These are phyloP conservation scores for Cyclotella baltica DNA, from an alignment of 108 stramenopile species.

Conservation along the genomic window DNA sequence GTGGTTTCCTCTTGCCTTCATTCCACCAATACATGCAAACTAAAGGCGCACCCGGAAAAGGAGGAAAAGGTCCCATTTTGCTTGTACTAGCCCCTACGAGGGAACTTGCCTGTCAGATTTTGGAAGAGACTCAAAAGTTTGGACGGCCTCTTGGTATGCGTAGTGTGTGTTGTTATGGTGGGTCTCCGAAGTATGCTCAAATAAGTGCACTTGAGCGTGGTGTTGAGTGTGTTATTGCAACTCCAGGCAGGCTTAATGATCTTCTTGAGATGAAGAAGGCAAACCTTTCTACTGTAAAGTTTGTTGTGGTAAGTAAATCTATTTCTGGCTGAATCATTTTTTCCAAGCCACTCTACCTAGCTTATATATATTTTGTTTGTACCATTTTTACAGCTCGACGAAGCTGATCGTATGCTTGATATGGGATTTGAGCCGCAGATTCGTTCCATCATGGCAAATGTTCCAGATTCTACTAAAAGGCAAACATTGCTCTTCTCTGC, in stretches of 20 bases:
- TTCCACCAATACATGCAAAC: constrained; percentile 80
- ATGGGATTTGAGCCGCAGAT: constrained; percentile 99
- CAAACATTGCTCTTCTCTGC: constrained; percentile 99
- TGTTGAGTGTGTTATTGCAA: constrained; percentile 95
- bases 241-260: constrained; percentile 98
- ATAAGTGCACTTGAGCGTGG: constrained; percentile 87
- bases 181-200: constrained; percentile 92
- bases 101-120: constrained; percentile 97
- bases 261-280: constrained; percentile 94
- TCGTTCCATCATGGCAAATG: constrained; percentile 90
- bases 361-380: neutral
- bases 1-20: constrained; percentile 95
- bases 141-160: constrained; percentile 93
- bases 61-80: constrained; percentile 62
- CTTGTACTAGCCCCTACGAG: constrained; percentile 97
- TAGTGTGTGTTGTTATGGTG: constrained; percentile 97
- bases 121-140: constrained; percentile 96
- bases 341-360: neutral
- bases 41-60: constrained; percentile 29
- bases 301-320: constrained; percentile 77
- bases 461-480: constrained; percentile 73
- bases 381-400: constrained; percentile 43
- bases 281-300: constrained; percentile 84
- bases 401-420: constrained; percentile 84
- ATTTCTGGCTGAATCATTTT: neutral